These are phyloP conservation scores for Cutaneotrichosporon sp. DNA, from an alignment of 1,284 basidiomycete genomes.

Conservation along the genomic window DNA sequence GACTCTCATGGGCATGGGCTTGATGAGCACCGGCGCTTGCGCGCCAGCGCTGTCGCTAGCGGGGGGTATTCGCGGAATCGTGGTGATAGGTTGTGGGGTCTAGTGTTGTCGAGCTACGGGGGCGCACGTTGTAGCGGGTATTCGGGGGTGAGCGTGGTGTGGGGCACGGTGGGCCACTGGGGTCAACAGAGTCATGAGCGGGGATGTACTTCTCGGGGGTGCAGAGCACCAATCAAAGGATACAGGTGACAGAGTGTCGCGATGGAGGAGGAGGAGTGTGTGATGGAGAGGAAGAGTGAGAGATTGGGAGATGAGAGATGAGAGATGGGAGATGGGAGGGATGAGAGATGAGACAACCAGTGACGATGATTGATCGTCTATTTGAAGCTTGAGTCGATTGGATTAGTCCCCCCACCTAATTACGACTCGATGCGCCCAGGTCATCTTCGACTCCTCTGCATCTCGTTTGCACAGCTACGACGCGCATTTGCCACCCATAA, in stretches of 20 bases:
- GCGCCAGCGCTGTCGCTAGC: background rate
- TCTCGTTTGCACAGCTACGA: background rate
- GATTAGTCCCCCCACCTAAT: too few species aligned
- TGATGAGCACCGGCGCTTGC: background rate
- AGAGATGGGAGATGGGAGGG: too few species aligned
- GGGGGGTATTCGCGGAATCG: background rate
- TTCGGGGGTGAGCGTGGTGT: background rate
- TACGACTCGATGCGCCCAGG: background rate
- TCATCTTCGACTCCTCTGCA: background rate
- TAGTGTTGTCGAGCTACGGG: background rate
- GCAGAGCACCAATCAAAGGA: slow-evolving; percentile 1
- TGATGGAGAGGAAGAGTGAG: background rate
- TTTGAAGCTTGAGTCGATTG: background rate
- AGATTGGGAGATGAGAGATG: background rate
- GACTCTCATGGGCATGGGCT: background rate
- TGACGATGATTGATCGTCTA: background rate
- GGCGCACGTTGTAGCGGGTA: background rate
- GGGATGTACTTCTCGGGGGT: background rate
- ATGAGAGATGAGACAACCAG: background rate
- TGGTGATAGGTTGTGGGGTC: background rate
- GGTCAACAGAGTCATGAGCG: background rate
- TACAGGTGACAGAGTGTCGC: too few species aligned
- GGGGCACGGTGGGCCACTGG: background rate
- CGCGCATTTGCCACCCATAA: background rate
- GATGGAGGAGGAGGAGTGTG: background rate